A percentile compares a stretch with the other conserved stretches of the same genome.
phyloP scores from a whole-genome alignment of 176 grass and related monocot genomes.

The Musa acuminata region DNA sequence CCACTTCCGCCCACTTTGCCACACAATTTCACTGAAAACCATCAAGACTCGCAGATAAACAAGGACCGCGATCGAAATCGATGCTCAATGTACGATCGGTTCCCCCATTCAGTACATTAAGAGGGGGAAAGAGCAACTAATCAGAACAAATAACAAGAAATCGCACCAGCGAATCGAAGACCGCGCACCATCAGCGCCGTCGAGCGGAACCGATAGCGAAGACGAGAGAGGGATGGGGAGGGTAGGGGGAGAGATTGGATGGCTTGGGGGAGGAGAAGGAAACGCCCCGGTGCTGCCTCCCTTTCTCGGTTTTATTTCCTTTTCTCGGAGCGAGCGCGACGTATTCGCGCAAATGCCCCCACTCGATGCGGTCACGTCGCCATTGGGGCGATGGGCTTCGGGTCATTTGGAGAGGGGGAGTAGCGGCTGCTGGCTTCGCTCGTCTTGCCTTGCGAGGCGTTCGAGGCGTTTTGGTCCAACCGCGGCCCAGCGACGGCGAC shows the following conservation, averaged over 20 bases:
- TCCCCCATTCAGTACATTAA: background rate
- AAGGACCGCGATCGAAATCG: background rate
- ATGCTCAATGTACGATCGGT: background rate
- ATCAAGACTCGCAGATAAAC: background rate
- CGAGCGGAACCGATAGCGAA: background rate
- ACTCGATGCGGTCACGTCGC: background rate
- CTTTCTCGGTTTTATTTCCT: conserved; percentile 5
- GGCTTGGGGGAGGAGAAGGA: background rate
- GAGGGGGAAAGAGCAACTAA: background rate
- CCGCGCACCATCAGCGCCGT: background rate
- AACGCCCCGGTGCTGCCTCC: background rate
- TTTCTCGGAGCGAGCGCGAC: background rate
- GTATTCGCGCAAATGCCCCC: background rate
- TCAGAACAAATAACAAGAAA: background rate
- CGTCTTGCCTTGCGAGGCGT: background rate
- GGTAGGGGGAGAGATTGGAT: background rate
- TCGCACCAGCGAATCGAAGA: background rate
- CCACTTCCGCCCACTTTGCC: background rate
- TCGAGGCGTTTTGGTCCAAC: background rate
- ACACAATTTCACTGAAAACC: background rate
- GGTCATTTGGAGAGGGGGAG: background rate
- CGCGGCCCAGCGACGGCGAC: background rate
- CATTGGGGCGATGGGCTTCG: background rate
- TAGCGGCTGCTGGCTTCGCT: background rate
- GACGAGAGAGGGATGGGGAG: background rate